Evolutionary conservation across 331 rosid genomes (phyloP), one percentile per base, ranked within the genome.

Genomic region (Pyracantha coccinea): DNA sequence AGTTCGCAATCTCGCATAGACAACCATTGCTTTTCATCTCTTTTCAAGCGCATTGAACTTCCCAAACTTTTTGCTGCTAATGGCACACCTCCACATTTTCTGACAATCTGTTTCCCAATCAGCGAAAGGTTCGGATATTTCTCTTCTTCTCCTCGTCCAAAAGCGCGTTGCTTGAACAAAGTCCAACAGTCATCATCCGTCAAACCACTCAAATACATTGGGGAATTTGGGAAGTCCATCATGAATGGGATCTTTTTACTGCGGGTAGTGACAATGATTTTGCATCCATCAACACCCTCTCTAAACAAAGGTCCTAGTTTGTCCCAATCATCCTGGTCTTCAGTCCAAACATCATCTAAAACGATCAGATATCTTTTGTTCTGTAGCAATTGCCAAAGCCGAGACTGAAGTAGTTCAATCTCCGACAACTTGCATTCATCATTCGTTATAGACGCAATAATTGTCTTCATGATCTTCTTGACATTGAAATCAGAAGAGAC

Each of bases 331-430:
- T 63, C 44, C 1, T 28, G 82, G 64, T 77, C 59, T 24, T 77
- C 79, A 4, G 74, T 74, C 85, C 85, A 82, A 1, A 69, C 25
- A 45, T 82, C 86, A 70, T 82, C 86, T 3, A 82, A 20, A 19
- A 82, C 80, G n/a, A 82, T 38, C 0, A 78, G 19, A 54, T 21
- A 75, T 57, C 64, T 78, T 33, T 52, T 73, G 21, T 69, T 32
- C 0, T 14, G 45, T 19, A 82, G 28, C 29, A 57, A 23, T 12
- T 64, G 25, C 17, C 19, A 25, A 19, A 82, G 45, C n/a, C 23
- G 60, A 11, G 9, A 21, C 66, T 73, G 76, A 62, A 77, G 74
- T 1, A 20, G 32, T 32, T 82, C 79, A 72, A 54, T 62, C 2
- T 72, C 58, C 2, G 21, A 45, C 25, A 21, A 44, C 24, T 62